These are phyloP conservation scores for Penicillium sp. DNA, from an alignment of 2,329 filamentous ascomycete species.

Conservation along the genomic window DNA sequence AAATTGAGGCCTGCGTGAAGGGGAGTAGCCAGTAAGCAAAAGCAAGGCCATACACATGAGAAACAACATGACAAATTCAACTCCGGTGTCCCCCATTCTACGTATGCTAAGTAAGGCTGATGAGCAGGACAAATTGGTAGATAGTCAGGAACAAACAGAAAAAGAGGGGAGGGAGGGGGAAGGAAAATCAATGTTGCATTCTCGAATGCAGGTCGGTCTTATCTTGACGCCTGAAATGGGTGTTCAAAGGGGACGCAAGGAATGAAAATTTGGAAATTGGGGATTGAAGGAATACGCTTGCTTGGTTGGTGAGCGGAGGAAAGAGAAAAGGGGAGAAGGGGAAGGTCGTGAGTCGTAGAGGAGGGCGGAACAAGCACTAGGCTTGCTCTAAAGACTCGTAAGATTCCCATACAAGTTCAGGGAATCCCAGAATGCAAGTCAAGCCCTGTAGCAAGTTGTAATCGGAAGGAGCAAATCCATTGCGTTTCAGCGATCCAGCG, in stretches of 20 bases:
- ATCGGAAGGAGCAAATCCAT: neutral
- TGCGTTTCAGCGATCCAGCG: slow-evolving; percentile 23
- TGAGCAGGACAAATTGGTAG: slow-evolving; percentile 1
- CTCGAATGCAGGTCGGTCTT: slow-evolving; percentile 10
- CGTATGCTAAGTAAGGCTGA: slow-evolving; percentile 14
- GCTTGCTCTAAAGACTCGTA: neutral
- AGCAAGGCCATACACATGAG: neutral
- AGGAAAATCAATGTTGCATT: neutral
- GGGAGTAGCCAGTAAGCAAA: neutral
- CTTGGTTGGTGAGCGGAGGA: neutral
- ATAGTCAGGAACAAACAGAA: neutral
- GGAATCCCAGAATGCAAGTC: neutral
- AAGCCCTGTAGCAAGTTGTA: slow-evolving; percentile 8
- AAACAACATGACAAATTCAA: slow-evolving; percentile 12
- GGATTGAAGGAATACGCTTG: slow-evolving; percentile 2
- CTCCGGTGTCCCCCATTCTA: slow-evolving; percentile 19
- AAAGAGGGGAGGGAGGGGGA: neutral
- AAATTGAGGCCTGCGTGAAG: neutral
- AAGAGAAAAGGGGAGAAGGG: neutral
- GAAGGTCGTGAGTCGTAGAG: neutral
- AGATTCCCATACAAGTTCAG: neutral
- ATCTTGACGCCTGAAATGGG: slow-evolving; percentile 8
- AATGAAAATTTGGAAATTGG: neutral
- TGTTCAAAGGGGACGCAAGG: neutral
- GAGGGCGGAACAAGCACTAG: slow-evolving; percentile 1